Percentiles rank a stretch among this genome's conserved stretches.
phyloP scores from a whole-genome alignment of 2,329 filamentous ascomycete genomes.

The Fusarium nematophilum region DNA sequence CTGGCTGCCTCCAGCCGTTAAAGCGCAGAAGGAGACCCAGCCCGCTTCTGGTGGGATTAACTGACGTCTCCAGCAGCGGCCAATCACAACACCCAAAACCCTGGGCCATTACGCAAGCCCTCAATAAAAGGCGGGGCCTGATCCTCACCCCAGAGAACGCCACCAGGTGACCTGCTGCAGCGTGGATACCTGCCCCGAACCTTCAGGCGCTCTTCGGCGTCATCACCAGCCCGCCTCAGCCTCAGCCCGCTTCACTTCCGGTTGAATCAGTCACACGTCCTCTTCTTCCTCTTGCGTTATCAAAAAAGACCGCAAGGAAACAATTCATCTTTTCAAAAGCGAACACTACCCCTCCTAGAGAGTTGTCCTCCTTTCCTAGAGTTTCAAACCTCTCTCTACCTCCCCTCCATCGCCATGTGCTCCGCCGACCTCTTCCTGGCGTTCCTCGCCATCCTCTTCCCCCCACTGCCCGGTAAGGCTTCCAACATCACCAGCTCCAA shows the following conservation, averaged over 20 bases:
- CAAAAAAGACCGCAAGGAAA: constrained; percentile 13
- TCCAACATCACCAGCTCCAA: constrained; percentile 3
- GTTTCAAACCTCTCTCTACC: neutral
- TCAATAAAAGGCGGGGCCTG: neutral
- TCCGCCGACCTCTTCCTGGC: constrained; percentile 71
- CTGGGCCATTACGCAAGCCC: constrained; percentile 39
- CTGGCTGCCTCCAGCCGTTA: constrained; percentile 27
- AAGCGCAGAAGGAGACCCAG: constrained; percentile 27
- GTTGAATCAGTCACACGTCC: constrained; percentile 20
- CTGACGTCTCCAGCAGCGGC: constrained; percentile 5
- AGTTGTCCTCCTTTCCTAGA: neutral
- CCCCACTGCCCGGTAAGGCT: constrained; percentile 70
- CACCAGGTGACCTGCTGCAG: constrained; percentile 29
- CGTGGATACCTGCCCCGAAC: constrained; percentile 18
- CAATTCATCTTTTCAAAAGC: constrained; percentile 10
- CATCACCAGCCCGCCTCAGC: constrained; percentile 34
- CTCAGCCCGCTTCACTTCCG: constrained; percentile 18
- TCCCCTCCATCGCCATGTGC: constrained; percentile 59
- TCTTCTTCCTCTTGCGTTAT: constrained; percentile 16
- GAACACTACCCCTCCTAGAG: too few species aligned
- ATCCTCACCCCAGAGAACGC: constrained; percentile 24
- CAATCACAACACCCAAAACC: constrained; percentile 14
- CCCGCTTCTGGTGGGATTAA: constrained; percentile 24
- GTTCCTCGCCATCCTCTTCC: constrained; percentile 72
- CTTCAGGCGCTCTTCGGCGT: constrained; percentile 25